Conservation (phyloP, 2,329 filamentous ascomycete genomes). For the Cladosporium sp. region DNA sequence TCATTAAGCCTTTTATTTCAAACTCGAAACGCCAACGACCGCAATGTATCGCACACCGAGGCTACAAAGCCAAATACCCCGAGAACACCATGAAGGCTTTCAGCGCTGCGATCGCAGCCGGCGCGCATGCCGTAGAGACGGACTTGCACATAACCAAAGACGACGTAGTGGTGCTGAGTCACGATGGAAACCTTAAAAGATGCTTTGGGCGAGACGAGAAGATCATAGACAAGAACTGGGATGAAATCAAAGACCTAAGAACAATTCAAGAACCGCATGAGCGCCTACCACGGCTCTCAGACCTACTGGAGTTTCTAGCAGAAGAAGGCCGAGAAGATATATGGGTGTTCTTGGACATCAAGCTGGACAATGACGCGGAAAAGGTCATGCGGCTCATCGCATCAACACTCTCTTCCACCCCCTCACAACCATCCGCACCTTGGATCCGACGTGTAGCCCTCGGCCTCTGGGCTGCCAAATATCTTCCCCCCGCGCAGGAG, state of each 20-base stretch:
- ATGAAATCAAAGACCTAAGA: constrained; percentile 61
- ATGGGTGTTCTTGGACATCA: constrained; percentile 86
- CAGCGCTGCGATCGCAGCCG: constrained; percentile 64
- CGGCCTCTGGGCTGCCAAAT: constrained; percentile 77
- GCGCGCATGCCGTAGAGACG: constrained; percentile 79
- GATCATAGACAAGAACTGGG: constrained; percentile 72
- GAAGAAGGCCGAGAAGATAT: constrained; percentile 60
- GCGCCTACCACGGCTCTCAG: constrained; percentile 66
- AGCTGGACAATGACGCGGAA: constrained; percentile 68
- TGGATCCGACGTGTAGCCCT: constrained; percentile 74
- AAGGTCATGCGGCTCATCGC: constrained; percentile 67
- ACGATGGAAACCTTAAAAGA: constrained; percentile 69
- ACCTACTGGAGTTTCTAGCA: constrained; percentile 68
- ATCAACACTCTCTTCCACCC: constrained; percentile 54
- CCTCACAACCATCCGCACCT: constrained; percentile 34
- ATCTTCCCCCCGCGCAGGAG: constrained; percentile 58
- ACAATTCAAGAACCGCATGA: constrained; percentile 65
- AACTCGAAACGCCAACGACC: constrained; percentile 44
- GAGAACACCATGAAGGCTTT: constrained; percentile 87
- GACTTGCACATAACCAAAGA: constrained; percentile 81
- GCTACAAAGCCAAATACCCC: constrained; percentile 70
- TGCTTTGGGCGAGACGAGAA: constrained; percentile 73
- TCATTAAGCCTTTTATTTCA: constrained; percentile 21
- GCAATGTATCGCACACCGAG: constrained; percentile 72
- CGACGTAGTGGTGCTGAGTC: constrained; percentile 68